Evolutionary conservation across 2,329 filamentous ascomycete species (phyloP).

Genomic region (Alternaria rosae): DNA sequence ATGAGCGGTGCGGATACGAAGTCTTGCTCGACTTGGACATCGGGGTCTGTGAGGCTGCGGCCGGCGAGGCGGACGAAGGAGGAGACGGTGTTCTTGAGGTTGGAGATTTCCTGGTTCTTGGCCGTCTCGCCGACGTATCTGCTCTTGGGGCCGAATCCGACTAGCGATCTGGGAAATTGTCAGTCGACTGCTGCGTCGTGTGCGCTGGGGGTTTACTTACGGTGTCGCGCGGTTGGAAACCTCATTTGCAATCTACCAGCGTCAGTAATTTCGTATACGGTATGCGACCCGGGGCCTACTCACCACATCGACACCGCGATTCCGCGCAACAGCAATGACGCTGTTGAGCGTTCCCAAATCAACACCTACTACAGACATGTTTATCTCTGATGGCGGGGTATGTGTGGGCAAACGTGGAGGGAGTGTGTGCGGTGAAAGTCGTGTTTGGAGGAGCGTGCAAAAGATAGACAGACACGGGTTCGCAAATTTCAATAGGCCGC

Average conservation of each 20-base stretch:
- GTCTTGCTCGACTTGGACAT: constrained; percentile 91
- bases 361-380: constrained; percentile 75
- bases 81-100: constrained; percentile 97
- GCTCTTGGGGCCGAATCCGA: constrained; percentile 92
- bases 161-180: constrained; percentile 69
- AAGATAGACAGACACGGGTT: constrained; percentile 7
- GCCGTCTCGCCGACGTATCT: constrained; percentile 94
- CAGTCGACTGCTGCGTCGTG: constrained; percentile 20
- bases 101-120: constrained; percentile 99
- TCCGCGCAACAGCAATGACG: constrained; percentile 95
- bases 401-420: constrained; percentile 16
- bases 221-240: constrained; percentile 98
- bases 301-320: constrained; percentile 98
- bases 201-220: constrained; percentile 66
- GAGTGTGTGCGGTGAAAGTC: constrained; percentile 12
- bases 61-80: constrained; percentile 92
- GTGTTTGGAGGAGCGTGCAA: constrained; percentile 14
- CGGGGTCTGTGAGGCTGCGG: constrained; percentile 85
- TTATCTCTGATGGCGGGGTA: constrained; percentile 48
- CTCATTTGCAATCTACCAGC: constrained; percentile 89
- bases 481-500: constrained; percentile 16
- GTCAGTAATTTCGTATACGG: constrained; percentile 39
- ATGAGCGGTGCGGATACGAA: constrained; percentile 85
- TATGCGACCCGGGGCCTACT: constrained; percentile 57
- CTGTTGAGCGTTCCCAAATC: constrained; percentile 98